These are phyloP conservation scores for Rhodamnia argentea DNA, from an alignment of 345 rosid species.

Conservation along the genomic window DNA sequence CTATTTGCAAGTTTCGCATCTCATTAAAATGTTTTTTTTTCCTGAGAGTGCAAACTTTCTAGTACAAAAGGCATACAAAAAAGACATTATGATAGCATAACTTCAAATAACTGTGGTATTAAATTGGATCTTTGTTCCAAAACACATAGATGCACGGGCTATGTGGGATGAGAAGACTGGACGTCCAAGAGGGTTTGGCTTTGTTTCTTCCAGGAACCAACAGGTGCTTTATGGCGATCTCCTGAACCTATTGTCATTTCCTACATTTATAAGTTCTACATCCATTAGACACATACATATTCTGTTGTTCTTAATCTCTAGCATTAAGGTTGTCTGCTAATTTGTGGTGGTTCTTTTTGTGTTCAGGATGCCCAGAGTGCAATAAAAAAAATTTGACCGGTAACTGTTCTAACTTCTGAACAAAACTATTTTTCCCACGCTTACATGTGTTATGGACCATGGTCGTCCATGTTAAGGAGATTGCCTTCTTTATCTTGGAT, in stretches of 20 bases:
- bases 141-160: conserved; percentile 71
- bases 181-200: conserved; percentile 96
- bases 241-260: neutral
- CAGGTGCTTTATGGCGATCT: conserved; percentile 26
- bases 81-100: neutral
- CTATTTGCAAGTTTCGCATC: conserved; percentile 66
- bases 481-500: neutral
- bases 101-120: neutral
- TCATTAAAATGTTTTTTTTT: neutral
- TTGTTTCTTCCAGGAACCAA: conserved; percentile 92
- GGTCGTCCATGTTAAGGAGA: neutral
- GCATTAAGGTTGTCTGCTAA: neutral
- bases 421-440: neutral
- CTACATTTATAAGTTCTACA: neutral
- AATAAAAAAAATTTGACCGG: conserved; percentile 87
- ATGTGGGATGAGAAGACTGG: conserved; percentile 99
- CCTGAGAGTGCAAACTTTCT: neutral
- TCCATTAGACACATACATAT: neutral
- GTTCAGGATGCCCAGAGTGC: conserved; percentile 96
- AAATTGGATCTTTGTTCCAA: neutral
- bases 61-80: neutral
- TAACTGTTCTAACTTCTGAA: conserved; percentile 17
- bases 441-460: neutral
- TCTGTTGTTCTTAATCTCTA: neutral
- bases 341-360: neutral